phyloP scores from a whole-genome alignment of 306 rosid genomes.

The Pterocarpus santalinus region DNA sequence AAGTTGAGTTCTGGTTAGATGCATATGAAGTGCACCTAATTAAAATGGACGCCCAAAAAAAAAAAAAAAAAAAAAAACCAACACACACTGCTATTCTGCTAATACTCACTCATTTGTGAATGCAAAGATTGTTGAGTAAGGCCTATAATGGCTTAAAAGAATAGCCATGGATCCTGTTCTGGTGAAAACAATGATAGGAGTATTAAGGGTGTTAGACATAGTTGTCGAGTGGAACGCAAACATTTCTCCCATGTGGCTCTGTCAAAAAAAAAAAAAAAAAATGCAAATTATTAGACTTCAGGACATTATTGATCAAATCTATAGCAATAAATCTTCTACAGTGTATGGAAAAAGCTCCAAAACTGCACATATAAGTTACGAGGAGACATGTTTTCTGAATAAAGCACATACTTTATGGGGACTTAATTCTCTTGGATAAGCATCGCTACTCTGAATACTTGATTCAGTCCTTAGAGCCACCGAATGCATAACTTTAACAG shows the following conservation, averaged over 20 bases:
- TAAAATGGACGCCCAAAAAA: neutral
- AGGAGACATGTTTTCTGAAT: slow-evolving; percentile 24
- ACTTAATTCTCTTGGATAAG: slow-evolving; percentile 62
- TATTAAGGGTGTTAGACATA: slow-evolving; percentile 84
- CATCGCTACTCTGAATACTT: slow-evolving; percentile 53
- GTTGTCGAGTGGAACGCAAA: slow-evolving; percentile 93
- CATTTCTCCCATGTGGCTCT: slow-evolving; percentile 92
- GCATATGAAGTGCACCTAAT: neutral
- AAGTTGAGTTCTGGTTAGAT: slow-evolving; percentile 23
- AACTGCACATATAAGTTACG: slow-evolving; percentile 20
- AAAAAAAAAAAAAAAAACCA: neutral
- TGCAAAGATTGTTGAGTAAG: slow-evolving; percentile 91
- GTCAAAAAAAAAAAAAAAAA: slow-evolving; percentile 53
- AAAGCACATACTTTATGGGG: slow-evolving; percentile 58
- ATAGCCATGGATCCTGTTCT: slow-evolving; percentile 97
- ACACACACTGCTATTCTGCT: neutral
- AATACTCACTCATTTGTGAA: slow-evolving; percentile 93
- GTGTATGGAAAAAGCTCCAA: slow-evolving; percentile 24
- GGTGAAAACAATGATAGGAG: slow-evolving; percentile 90
- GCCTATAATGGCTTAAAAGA: slow-evolving; percentile 88
- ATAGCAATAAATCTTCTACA: slow-evolving; percentile 21
- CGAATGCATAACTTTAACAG: slow-evolving; percentile 92
- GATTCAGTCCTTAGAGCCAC: slow-evolving; percentile 92
- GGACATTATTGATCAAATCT: slow-evolving; percentile 24
- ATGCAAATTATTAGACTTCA: slow-evolving; percentile 34